phyloP scores from a whole-genome alignment of 495 filamentous ascomycete genomes.

The Clavariopsis aquatica region DNA sequence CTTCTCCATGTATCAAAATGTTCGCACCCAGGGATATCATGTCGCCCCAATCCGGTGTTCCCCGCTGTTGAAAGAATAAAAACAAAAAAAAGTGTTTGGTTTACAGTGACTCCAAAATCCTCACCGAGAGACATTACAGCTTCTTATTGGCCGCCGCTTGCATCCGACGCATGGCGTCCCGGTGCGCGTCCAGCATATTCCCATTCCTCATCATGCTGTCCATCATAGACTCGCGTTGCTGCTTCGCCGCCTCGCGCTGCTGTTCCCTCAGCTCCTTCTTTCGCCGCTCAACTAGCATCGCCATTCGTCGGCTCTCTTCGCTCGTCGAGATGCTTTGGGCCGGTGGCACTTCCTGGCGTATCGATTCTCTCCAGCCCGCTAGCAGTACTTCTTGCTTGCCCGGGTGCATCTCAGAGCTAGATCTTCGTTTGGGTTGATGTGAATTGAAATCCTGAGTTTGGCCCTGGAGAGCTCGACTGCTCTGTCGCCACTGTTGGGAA shows the following conservation, averaged over 20 bases:
- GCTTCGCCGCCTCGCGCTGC: conserved; percentile 46
- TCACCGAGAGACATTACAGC: conserved; percentile 8
- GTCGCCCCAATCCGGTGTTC: neutral
- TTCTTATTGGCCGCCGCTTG: conserved; percentile 67
- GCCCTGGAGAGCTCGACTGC: conserved; percentile 17
- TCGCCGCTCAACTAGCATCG: conserved; percentile 54
- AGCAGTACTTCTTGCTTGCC: conserved; percentile 61
- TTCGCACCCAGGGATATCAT: neutral
- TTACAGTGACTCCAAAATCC: neutral
- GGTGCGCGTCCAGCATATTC: conserved; percentile 74
- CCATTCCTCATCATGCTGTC: conserved; percentile 76
- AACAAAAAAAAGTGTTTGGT: neutral
- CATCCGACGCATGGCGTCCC: conserved; percentile 80
- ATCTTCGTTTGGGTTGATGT: conserved; percentile 57
- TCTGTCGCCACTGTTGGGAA: conserved; percentile 33
- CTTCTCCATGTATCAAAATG: neutral
- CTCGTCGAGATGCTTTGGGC: conserved; percentile 46
- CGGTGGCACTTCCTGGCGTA: conserved; percentile 64
- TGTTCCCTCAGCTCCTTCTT: conserved; percentile 52
- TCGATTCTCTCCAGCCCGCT: conserved; percentile 72
- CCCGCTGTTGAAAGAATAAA: neutral
- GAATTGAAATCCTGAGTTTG: conserved; percentile 52
- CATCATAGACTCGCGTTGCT: conserved; percentile 54
- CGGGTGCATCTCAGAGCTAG: conserved; percentile 45
- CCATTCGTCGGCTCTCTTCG: conserved; percentile 47